A percentile compares a stretch with the other conserved stretches of the same genome.
These are phyloP conservation scores for Colletotrichum tamarilloi DNA, from an alignment of 2,329 filamentous ascomycete genomes.

Conservation along the genomic window DNA sequence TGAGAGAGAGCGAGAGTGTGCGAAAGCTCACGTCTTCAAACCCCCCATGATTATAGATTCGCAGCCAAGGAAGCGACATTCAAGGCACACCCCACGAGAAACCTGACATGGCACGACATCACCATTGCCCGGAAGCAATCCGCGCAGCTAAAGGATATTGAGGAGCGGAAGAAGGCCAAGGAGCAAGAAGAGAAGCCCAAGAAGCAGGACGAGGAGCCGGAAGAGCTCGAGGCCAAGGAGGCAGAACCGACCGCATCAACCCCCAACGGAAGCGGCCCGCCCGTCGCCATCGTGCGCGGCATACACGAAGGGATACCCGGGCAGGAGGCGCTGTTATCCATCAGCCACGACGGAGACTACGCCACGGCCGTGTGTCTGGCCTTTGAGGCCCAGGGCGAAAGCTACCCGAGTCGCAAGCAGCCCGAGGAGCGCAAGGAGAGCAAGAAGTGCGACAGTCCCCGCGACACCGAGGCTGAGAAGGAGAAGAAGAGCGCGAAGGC, in stretches of 20 bases:
- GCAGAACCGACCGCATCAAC: not conserved
- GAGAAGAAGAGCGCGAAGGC: not conserved
- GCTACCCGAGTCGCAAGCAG: too few species aligned
- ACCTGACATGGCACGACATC: slow-evolving; percentile 72
- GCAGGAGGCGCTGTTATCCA: slow-evolving; percentile 77
- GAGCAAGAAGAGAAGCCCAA: too few species aligned
- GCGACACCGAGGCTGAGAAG: not conserved
- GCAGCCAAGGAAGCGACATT: slow-evolving; percentile 81
- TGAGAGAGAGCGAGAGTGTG: too few species aligned
- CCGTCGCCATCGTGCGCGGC: slow-evolving; percentile 55
- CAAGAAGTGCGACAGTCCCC: too few species aligned
- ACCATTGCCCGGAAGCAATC: slow-evolving; percentile 48
- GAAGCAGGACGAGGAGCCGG: not conserved
- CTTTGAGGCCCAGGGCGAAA: slow-evolving; percentile 27
- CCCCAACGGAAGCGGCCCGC: slow-evolving; percentile 50
- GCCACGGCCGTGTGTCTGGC: slow-evolving; percentile 77
- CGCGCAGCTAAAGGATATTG: not conserved
- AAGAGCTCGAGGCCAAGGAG: slow-evolving; percentile 35
- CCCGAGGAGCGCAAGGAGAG: too few species aligned
- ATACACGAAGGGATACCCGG: slow-evolving; percentile 43
- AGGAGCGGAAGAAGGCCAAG: not conserved
- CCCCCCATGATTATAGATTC: slow-evolving; percentile 56
- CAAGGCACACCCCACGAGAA: slow-evolving; percentile 74
- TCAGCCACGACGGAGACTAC: slow-evolving; percentile 89
- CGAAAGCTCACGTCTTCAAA: not conserved